Evolutionary conservation across 2,329 filamentous ascomycete species (phyloP).

Genomic region (Diaporthe longicolla): DNA sequence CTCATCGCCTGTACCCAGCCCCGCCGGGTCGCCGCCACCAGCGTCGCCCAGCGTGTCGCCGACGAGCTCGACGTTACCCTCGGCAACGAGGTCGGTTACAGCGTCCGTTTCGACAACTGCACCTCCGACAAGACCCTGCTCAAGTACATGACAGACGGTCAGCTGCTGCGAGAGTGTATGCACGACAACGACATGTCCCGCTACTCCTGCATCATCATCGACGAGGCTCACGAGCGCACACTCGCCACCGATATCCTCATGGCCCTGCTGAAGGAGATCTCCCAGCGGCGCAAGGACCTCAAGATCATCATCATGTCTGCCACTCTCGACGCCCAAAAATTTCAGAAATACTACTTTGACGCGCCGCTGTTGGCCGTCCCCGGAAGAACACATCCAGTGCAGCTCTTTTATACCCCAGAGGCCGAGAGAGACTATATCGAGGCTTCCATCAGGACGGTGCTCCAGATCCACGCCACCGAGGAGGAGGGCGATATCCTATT

Average conservation of each 20-base stretch:
- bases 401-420: constrained; percentile 98
- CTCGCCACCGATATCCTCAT: constrained; percentile 98
- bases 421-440: constrained; percentile 97
- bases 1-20: constrained; percentile 98
- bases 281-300: constrained; percentile 84
- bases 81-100: constrained; percentile 97
- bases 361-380: constrained; percentile 94
- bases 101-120: constrained; percentile 97
- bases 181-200: constrained; percentile 91
- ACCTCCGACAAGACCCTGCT: constrained; percentile 90
- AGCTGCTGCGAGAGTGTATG: constrained; percentile 96
- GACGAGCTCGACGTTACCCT: constrained; percentile 95
- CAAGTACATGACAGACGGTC: constrained; percentile 99
- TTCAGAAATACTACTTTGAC: constrained; percentile 96
- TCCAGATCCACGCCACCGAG: constrained; percentile 96
- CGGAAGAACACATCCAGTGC: constrained; percentile 94
- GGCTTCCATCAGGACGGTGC: constrained; percentile 91
- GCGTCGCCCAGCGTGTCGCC: constrained; percentile 96
- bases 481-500: constrained; percentile 92
- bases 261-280: constrained; percentile 93
- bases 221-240: constrained; percentile 98
- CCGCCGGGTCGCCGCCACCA: constrained; percentile 98
- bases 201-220: constrained; percentile 98
- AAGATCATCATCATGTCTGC: constrained; percentile 99
- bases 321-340: constrained; percentile 97